phyloP scores from a whole-genome alignment of 495 filamentous ascomycete species.

The Cercophora samala region DNA sequence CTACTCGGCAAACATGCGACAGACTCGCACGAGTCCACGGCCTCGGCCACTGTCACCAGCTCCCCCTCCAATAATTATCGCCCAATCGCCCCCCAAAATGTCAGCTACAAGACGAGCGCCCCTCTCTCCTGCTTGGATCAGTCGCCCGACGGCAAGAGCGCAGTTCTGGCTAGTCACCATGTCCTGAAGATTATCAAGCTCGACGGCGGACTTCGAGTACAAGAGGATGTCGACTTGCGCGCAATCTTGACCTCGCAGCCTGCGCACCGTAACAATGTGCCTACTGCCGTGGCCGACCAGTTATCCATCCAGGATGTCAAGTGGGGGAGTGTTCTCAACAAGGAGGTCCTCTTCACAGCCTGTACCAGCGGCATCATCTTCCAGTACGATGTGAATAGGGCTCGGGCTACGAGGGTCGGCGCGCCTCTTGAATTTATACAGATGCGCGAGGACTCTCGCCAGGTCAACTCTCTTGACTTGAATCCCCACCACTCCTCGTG shows the following conservation, averaged over 20 bases:
- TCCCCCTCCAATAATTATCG: constrained; percentile 45
- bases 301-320: constrained; percentile 80
- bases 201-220: constrained; percentile 59
- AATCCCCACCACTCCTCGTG: constrained; percentile 75
- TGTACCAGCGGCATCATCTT: constrained; percentile 83
- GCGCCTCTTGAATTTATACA: constrained; percentile 69
- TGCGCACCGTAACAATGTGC: constrained; percentile 54
- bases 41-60: constrained; percentile 33
- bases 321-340: constrained; percentile 59
- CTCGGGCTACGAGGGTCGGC: constrained; percentile 31
- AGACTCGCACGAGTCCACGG: constrained; percentile 37
- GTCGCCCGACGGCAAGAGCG: constrained; percentile 70
- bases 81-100: constrained; percentile 67
- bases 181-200: constrained; percentile 80
- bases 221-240: constrained; percentile 77
- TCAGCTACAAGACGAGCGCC: constrained; percentile 66
- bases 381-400: constrained; percentile 75
- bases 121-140: constrained; percentile 74
- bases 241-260: constrained; percentile 69
- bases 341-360: constrained; percentile 70
- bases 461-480: constrained; percentile 88
- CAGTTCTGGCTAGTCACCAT: constrained; percentile 76
- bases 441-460: constrained; percentile 73
- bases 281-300: constrained; percentile 59
- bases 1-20: constrained; percentile 46